These are phyloP conservation scores for Xylariales sp. DNA, from an alignment of 2,329 filamentous ascomycete species.

Conservation along the genomic window DNA sequence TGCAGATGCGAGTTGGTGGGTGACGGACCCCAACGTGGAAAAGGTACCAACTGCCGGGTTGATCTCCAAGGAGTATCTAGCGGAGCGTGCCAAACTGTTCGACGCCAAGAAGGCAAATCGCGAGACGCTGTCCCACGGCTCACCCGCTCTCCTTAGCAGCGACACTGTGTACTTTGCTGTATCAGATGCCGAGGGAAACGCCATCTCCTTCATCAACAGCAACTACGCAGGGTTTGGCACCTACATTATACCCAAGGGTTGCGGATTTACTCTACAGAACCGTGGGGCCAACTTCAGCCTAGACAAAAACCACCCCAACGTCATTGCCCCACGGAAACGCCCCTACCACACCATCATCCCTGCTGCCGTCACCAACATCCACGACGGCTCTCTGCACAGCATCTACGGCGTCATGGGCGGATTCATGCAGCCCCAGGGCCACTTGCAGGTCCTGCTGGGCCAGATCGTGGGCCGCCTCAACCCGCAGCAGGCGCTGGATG, in stretches of 20 bases:
- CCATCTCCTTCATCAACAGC: constrained; percentile 94
- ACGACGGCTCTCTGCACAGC: constrained; percentile 71
- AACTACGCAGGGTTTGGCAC: constrained; percentile 91
- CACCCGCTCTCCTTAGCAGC: constrained; percentile 74
- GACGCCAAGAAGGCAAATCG: constrained; percentile 57
- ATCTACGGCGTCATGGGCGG: constrained; percentile 97
- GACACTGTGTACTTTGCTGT: constrained; percentile 95
- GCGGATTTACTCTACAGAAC: constrained; percentile 93
- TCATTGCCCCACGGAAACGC: constrained; percentile 73
- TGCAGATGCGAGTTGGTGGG: constrained; percentile 84
- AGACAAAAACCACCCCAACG: constrained; percentile 68
- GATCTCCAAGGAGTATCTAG: constrained; percentile 69
- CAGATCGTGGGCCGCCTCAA: constrained; percentile 78
- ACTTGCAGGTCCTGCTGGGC: constrained; percentile 88
- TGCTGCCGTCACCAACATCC: constrained; percentile 77
- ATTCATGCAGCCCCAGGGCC: constrained; percentile 97
- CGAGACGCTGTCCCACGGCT: constrained; percentile 62
- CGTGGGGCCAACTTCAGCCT: constrained; percentile 85
- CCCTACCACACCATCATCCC: constrained; percentile 99
- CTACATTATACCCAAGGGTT: constrained; percentile 75
- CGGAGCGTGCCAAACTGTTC: constrained; percentile 60
- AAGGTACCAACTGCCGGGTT: constrained; percentile 67
- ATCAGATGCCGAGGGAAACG: constrained; percentile 79
- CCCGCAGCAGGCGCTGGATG: constrained; percentile 85
- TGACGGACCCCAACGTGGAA: constrained; percentile 73